Evolutionary conservation across 192 early-diverging fungal genomes (phyloP).

Genomic region (Backusella psychrophila): DNA sequence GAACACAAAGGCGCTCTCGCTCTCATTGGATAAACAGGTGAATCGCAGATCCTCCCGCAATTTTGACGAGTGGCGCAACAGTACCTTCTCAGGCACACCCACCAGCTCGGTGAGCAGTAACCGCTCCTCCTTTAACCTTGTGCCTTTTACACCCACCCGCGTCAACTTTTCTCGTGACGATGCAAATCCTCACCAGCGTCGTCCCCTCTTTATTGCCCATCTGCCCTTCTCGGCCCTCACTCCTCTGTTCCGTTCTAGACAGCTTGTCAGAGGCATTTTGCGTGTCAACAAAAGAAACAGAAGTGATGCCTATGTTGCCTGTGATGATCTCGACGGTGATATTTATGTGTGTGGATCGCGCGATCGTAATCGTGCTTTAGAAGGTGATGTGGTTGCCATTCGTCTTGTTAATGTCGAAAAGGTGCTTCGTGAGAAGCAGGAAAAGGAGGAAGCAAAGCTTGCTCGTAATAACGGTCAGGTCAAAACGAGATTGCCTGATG

Average conservation of each 20-base stretch:
- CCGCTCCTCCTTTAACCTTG: constrained; percentile 34
- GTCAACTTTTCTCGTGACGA: constrained; percentile 45
- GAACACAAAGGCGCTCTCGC: constrained; percentile 38
- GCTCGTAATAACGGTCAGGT: constrained; percentile 45
- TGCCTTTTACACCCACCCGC: constrained; percentile 44
- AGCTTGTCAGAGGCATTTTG: constrained; percentile 70
- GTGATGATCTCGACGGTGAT: constrained; percentile 71
- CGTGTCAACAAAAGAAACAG: constrained; percentile 86
- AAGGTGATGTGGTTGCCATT: constrained; percentile 83
- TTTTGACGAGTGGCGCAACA: constrained; percentile 41
- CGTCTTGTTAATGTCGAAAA: constrained; percentile 69
- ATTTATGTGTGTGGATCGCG: constrained; percentile 75
- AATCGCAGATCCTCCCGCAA: constrained; percentile 39
- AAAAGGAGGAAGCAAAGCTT: constrained; percentile 57
- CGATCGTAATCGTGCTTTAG: constrained; percentile 80
- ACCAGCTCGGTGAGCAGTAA: constrained; percentile 2
- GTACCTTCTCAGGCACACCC: constrained; percentile 17
- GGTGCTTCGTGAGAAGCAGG: constrained; percentile 51
- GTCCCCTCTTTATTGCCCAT: constrained; percentile 54
- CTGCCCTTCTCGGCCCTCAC: constrained; percentile 55
- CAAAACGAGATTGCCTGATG: constrained; percentile 47
- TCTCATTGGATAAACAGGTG: constrained; percentile 19
- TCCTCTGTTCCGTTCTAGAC: constrained; percentile 43
- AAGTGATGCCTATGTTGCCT: constrained; percentile 85
- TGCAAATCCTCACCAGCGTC: constrained; percentile 49